These are phyloP conservation scores for Penicillium sp. DNA, from an alignment of 2,329 filamentous ascomycete genomes.

Conservation along the genomic window DNA sequence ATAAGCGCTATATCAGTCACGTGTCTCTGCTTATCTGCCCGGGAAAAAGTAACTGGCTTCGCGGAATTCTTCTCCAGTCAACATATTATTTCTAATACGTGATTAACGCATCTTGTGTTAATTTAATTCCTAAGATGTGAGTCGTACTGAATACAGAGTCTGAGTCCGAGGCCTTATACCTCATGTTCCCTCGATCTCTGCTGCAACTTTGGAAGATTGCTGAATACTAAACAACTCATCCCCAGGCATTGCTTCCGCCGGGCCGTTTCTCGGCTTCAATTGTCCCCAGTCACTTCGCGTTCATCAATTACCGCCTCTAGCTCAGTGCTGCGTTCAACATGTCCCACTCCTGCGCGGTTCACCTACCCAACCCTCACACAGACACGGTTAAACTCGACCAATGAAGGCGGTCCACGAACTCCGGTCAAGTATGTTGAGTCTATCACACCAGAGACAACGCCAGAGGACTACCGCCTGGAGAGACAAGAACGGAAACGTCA, in stretches of 20 bases:
- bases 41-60: conserved; percentile 3
- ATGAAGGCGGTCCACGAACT: neutral
- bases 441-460: neutral
- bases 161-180: neutral
- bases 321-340: conserved; percentile 36
- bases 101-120: neutral
- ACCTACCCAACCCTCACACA: conserved; percentile 11
- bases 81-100: neutral
- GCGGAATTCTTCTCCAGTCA: neutral
- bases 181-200: neutral
- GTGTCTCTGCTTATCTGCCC: neutral
- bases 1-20: neutral
- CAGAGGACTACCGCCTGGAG: neutral
- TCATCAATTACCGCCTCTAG: conserved; percentile 41
- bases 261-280: conserved; percentile 56
- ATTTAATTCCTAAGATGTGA: conserved; percentile 1
- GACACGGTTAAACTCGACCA: conserved; percentile 19
- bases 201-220: neutral
- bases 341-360: conserved; percentile 31
- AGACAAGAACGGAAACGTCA: neutral
- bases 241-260: conserved; percentile 60
- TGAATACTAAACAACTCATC: conserved; percentile 3
- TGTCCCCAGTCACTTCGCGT: conserved; percentile 36
- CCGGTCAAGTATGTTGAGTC: neutral
- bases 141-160: neutral